Conservation (phyloP, 208 protist species). For the Trypanosoma boissoni region DNA sequence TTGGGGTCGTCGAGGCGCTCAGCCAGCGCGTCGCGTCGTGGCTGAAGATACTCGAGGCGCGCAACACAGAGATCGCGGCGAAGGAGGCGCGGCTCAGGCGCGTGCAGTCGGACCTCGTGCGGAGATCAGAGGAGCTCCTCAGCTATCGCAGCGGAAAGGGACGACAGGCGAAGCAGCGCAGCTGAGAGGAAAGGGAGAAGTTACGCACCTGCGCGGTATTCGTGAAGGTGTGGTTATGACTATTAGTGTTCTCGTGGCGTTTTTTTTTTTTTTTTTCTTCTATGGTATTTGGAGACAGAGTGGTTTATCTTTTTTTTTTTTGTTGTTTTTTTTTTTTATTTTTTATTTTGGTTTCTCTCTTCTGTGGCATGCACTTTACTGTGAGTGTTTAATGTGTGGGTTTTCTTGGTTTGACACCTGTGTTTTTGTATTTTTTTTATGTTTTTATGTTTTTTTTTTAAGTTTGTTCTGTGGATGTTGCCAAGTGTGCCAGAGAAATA, state of each 20-base stretch:
- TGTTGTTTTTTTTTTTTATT: neutral
- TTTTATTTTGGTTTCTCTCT: too few species aligned
- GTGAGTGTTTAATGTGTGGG: too few species aligned
- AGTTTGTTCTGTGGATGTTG: too few species aligned
- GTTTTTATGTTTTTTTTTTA: too few species aligned
- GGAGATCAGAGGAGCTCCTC: constrained; percentile 49
- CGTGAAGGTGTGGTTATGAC: too few species aligned
- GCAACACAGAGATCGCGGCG: constrained; percentile 39
- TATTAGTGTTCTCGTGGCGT: neutral
- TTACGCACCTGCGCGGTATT: constrained; percentile 1
- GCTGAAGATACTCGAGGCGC: constrained; percentile 71
- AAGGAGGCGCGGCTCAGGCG: constrained; percentile 68
- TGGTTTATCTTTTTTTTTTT: neutral
- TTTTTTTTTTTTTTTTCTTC: neutral
- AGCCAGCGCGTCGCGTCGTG: constrained; percentile 59
- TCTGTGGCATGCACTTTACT: too few species aligned
- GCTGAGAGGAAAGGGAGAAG: neutral
- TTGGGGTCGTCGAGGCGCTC: constrained; percentile 68
- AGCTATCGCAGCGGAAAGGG: constrained; percentile 24
- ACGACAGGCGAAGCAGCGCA: neutral
- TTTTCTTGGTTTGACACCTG: too few species aligned
- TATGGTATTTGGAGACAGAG: too few species aligned
- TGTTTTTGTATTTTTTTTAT: too few species aligned
- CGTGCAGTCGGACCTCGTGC: constrained; percentile 55
- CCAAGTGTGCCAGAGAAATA: too few species aligned